Evolutionary conservation across 2,329 filamentous ascomycete genomes (phyloP).

Genomic region (Emmonsiellopsis sp.): DNA sequence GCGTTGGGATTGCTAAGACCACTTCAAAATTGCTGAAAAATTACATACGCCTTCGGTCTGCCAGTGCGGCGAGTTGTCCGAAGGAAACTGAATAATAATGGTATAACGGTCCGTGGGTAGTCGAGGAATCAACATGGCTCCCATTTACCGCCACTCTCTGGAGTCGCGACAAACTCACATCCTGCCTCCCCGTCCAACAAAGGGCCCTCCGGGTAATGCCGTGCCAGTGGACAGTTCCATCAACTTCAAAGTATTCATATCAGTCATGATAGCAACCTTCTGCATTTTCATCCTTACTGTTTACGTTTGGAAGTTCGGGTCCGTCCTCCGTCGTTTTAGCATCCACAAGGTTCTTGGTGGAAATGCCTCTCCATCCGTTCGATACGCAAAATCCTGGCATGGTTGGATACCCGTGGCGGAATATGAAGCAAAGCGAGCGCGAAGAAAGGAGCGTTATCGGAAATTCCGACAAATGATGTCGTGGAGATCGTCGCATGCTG

Average conservation of each 20-base stretch:
- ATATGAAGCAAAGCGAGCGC: conserved; percentile 22
- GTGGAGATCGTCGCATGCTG: conserved; percentile 27
- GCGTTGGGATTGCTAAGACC: not conserved
- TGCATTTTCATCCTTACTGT: conserved; percentile 30
- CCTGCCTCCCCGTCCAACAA: conserved; percentile 18
- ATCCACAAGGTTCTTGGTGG: conserved; percentile 24
- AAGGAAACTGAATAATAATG: not conserved
- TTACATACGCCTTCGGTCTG: not conserved
- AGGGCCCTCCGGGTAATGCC: conserved; percentile 16
- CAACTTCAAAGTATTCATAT: conserved; percentile 21
- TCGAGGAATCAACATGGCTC: conserved; percentile 8
- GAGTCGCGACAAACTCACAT: conserved; percentile 8
- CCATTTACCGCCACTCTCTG: conserved; percentile 4
- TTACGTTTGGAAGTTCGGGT: conserved; percentile 31
- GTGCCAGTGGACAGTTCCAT: conserved; percentile 19
- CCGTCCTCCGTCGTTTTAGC: conserved; percentile 28
- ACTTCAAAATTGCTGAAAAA: not conserved
- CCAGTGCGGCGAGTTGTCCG: not conserved
- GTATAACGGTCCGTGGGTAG: not conserved
- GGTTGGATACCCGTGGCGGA: conserved; percentile 30
- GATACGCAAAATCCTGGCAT: conserved; percentile 35
- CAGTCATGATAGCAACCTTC: conserved; percentile 28
- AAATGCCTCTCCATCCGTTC: conserved; percentile 19
- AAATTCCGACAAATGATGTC: conserved; percentile 19
- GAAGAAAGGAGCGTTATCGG: conserved; percentile 14